These are phyloP conservation scores for Coemansia sp. DNA, from an alignment of 192 early-diverging fungal genomes.

Conservation along the genomic window DNA sequence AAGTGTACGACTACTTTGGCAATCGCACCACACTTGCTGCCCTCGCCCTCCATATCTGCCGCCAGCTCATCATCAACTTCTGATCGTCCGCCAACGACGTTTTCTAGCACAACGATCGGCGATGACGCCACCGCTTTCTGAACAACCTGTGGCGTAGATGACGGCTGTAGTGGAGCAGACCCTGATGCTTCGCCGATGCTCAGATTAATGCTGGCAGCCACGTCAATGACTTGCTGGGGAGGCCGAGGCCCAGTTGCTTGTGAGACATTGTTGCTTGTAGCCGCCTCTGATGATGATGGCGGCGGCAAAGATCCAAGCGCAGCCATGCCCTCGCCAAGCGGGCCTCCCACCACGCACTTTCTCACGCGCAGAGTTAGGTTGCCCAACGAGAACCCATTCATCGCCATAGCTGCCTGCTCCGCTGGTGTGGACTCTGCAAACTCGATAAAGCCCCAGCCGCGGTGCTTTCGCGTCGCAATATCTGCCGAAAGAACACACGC, in stretches of 20 bases:
- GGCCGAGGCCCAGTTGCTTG: constrained; percentile 17
- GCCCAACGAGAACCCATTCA: constrained; percentile 82
- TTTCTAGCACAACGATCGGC: constrained; percentile 65
- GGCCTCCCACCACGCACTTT: constrained; percentile 75
- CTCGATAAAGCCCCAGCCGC: constrained; percentile 85
- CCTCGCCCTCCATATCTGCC: constrained; percentile 85
- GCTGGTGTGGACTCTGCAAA: constrained; percentile 68
- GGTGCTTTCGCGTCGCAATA: constrained; percentile 69
- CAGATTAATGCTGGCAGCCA: constrained; percentile 43
- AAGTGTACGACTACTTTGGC: constrained; percentile 66
- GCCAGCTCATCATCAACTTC: constrained; percentile 83
- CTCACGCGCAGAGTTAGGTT: constrained; percentile 71
- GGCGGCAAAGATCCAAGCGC: constrained; percentile 64
- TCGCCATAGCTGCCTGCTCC: constrained; percentile 63
- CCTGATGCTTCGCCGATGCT: constrained; percentile 23
- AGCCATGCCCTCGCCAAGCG: constrained; percentile 80
- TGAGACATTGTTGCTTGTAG: not conserved
- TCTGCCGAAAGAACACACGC: constrained; percentile 74
- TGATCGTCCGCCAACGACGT: constrained; percentile 70
- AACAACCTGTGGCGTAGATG: constrained; percentile 10
- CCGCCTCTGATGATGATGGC: constrained; percentile 14
- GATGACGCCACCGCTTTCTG: constrained; percentile 20
- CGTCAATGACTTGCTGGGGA: constrained; percentile 47
- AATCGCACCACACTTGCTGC: constrained; percentile 78
- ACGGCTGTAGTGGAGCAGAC: not conserved